phyloP scores from a whole-genome alignment of 441 rosid species.

The Raphanus hybrid region DNA sequence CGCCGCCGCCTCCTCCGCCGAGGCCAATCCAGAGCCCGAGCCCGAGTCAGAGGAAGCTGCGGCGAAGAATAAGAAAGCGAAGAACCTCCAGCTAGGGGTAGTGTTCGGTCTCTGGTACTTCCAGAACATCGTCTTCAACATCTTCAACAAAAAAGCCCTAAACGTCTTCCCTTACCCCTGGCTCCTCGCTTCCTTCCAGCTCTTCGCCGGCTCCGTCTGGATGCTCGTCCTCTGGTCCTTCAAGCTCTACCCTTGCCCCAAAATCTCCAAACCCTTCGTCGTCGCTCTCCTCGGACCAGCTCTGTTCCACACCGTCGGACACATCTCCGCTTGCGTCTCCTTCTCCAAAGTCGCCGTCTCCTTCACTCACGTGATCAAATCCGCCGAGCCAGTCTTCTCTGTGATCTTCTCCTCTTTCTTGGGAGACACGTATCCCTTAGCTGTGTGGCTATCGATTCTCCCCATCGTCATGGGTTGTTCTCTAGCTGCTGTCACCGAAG shows the following conservation, averaged over 20 bases:
- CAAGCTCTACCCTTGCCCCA: slow-evolving; percentile 79
- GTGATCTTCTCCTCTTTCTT: slow-evolving; percentile 86
- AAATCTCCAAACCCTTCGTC: slow-evolving; percentile 79
- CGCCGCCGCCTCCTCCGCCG: slow-evolving; percentile 45
- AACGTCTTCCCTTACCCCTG: slow-evolving; percentile 93
- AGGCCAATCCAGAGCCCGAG: slow-evolving; percentile 47
- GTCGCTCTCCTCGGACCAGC: slow-evolving; percentile 92
- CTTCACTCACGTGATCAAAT: slow-evolving; percentile 94
- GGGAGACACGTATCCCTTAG: slow-evolving; percentile 80
- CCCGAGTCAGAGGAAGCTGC: slow-evolving; percentile 15
- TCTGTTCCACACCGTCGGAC: slow-evolving; percentile 91
- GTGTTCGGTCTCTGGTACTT: slow-evolving; percentile 91
- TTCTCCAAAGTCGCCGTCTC: slow-evolving; percentile 98
- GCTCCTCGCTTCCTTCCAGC: slow-evolving; percentile 98
- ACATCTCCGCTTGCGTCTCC: slow-evolving; percentile 95
- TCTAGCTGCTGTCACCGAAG: slow-evolving; percentile 90
- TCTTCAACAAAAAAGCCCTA: slow-evolving; percentile 88
- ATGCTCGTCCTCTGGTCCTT: slow-evolving; percentile 82
- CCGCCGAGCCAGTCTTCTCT: slow-evolving; percentile 93
- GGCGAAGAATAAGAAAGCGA: slow-evolving; percentile 37
- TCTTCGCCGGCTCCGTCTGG: slow-evolving; percentile 88
- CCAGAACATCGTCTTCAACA: slow-evolving; percentile 90
- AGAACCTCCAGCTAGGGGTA: slow-evolving; percentile 70
- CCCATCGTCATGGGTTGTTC: slow-evolving; percentile 95
- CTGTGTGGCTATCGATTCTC: slow-evolving; percentile 89